phyloP scores from a whole-genome alignment of 2,329 filamentous ascomycete genomes.

The Alternaria viburni region DNA sequence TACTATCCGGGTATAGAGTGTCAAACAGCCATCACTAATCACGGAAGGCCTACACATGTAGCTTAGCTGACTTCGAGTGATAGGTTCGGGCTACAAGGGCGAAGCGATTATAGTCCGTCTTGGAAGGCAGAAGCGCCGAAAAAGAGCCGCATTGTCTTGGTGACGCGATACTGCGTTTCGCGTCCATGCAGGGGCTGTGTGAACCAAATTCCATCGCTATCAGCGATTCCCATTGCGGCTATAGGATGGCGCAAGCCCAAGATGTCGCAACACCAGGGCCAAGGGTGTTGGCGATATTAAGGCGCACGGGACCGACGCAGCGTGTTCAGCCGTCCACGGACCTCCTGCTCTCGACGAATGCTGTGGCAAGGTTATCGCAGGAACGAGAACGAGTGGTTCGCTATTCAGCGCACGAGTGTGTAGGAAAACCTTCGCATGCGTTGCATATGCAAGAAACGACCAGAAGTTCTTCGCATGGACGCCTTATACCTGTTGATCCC shows the following conservation, averaged over 20 bases:
- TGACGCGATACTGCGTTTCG: not conserved
- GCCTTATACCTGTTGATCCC: not conserved
- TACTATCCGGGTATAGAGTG: not conserved
- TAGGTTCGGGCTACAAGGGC: not conserved
- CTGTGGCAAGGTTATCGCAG: not conserved
- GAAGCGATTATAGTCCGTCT: not conserved
- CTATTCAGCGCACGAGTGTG: not conserved
- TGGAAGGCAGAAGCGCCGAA: not conserved
- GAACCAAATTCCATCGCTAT: not conserved
- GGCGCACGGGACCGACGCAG: not conserved
- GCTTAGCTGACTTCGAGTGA: not conserved
- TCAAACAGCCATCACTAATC: not conserved
- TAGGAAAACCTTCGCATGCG: not conserved
- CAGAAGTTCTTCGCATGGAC: not conserved
- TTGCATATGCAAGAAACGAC: not conserved
- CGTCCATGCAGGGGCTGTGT: not conserved
- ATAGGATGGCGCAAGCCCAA: not conserved
- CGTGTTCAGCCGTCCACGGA: not conserved
- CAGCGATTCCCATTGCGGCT: not conserved
- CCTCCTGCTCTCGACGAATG: not conserved
- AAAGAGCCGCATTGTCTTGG: not conserved
- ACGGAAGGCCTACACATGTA: not conserved
- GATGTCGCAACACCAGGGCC: not conserved
- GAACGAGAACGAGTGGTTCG: not conserved
- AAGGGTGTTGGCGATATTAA: not conserved